phyloP scores from a whole-genome alignment of 1,139 yeast species.

The Geotrichum carabidarum region DNA sequence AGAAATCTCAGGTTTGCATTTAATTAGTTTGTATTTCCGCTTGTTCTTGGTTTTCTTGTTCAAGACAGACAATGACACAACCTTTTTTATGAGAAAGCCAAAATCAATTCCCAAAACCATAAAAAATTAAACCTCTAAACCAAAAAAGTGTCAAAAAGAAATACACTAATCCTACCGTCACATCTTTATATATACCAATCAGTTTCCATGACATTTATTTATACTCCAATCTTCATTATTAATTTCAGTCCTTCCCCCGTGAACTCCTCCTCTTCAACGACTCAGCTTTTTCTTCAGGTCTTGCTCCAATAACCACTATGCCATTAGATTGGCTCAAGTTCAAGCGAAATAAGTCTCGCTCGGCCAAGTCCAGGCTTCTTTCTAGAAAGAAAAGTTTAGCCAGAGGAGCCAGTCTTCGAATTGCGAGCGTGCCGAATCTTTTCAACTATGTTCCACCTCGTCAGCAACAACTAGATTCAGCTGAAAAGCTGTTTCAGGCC shows the following conservation, averaged over 20 bases:
- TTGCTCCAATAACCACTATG: neutral
- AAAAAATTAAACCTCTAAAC: no score
- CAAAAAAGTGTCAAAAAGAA: no score
- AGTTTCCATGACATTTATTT: no score
- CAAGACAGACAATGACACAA: no score
- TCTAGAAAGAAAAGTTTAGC: neutral
- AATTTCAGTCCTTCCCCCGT: neutral
- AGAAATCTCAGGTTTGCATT: no score
- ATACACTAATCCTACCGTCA: no score
- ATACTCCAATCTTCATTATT: neutral
- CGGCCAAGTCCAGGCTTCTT: neutral
- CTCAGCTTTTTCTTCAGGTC: neutral
- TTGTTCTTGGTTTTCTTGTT: no score
- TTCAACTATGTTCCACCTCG: slow-evolving; percentile 15
- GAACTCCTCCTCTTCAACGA: neutral
- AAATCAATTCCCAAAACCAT: no score
- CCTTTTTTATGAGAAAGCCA: no score
- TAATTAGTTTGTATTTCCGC: no score
- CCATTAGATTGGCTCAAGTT: slow-evolving; percentile 2
- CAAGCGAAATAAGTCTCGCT: neutral
- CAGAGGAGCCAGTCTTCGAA: slow-evolving; percentile 5
- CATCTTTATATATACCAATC: no score
- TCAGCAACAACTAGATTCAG: neutral
- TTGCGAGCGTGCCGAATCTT: slow-evolving; percentile 1
- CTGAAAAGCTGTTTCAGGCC: neutral